phyloP scores from a whole-genome alignment of 352 stramenopile species.

The Globisporangium polare region DNA sequence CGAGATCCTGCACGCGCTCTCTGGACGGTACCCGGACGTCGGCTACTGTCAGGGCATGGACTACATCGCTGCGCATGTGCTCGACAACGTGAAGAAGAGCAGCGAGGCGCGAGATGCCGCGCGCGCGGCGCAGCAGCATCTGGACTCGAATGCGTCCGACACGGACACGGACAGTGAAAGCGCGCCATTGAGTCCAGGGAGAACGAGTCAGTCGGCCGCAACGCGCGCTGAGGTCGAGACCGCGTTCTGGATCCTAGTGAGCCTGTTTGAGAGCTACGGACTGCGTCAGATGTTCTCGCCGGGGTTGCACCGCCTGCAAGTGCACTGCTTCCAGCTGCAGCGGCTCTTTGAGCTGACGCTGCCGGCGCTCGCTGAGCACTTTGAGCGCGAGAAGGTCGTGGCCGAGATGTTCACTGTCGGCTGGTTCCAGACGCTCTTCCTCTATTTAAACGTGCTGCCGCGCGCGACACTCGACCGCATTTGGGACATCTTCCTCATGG shows the following conservation, averaged over 20 bases:
- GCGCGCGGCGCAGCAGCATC: background rate
- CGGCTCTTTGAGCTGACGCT: slow-evolving; percentile 55
- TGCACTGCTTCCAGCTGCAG: slow-evolving; percentile 82
- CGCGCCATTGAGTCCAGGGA: slow-evolving; percentile 22
- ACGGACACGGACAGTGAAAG: slow-evolving; percentile 13
- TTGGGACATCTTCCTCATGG: slow-evolving; percentile 85
- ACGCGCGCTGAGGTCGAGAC: slow-evolving; percentile 57
- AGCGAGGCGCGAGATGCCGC: slow-evolving; percentile 32
- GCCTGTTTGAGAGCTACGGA: slow-evolving; percentile 78
- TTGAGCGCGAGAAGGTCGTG: slow-evolving; percentile 72
- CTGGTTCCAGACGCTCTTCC: slow-evolving; percentile 87
- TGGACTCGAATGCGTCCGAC: slow-evolving; percentile 3
- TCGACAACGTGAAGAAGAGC: slow-evolving; percentile 80
- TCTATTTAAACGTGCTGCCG: slow-evolving; percentile 83
- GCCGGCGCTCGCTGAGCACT: slow-evolving; percentile 60
- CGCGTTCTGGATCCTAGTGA: slow-evolving; percentile 78
- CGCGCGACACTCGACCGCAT: slow-evolving; percentile 64
- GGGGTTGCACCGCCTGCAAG: slow-evolving; percentile 59
- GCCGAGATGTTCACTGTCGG: slow-evolving; percentile 87
- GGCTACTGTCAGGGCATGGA: slow-evolving; percentile 89
- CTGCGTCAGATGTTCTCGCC: slow-evolving; percentile 79
- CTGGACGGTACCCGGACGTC: slow-evolving; percentile 74
- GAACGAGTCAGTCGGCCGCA: slow-evolving; percentile 27
- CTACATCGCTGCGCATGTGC: slow-evolving; percentile 78
- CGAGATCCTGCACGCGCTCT: slow-evolving; percentile 74